A percentile compares a stretch with the other conserved stretches of the same genome.
Evolutionary conservation across 352 stramenopile genomes (phyloP).

Genomic region (Globisporangium sylvaticum): DNA sequence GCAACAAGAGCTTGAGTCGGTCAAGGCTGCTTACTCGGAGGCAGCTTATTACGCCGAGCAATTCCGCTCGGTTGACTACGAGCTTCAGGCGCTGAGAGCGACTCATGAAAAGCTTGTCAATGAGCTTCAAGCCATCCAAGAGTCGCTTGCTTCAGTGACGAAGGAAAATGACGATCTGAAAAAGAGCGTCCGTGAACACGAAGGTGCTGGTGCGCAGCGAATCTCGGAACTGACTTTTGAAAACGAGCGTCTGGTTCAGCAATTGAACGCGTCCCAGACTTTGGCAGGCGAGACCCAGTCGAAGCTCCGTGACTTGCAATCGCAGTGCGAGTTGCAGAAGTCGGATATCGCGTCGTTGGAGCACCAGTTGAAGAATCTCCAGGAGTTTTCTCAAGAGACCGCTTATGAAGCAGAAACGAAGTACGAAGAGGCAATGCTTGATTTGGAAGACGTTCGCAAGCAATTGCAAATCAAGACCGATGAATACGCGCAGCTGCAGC

Average conservation of each 20-base stretch:
- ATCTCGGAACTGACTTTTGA: slow-evolving; percentile 6
- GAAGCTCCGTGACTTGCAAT: slow-evolving; percentile 9
- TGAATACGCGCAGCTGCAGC: slow-evolving; percentile 23
- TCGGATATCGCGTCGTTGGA: slow-evolving; percentile 29
- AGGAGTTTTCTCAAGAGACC: slow-evolving; percentile 49
- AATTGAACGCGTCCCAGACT: slow-evolving; percentile 4
- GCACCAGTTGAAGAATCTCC: slow-evolving; percentile 61
- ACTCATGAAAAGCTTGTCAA: slow-evolving; percentile 13
- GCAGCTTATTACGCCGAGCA: slow-evolving; percentile 38
- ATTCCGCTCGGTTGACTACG: slow-evolving; percentile 15
- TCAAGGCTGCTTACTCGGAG: slow-evolving; percentile 28
- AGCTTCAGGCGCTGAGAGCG: slow-evolving; percentile 20
- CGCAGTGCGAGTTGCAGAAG: slow-evolving; percentile 22
- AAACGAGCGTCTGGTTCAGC: slow-evolving; percentile 8
- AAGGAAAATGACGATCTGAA: slow-evolving; percentile 8
- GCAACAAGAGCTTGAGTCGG: slow-evolving; percentile 33
- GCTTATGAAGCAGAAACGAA: slow-evolving; percentile 55
- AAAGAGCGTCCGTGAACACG: not conserved
- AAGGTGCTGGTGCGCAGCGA: slow-evolving; percentile 3
- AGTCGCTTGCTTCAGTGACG: not conserved
- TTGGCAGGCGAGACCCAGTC: slow-evolving; percentile 3
- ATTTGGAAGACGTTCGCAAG: slow-evolving; percentile 28
- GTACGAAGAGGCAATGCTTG: slow-evolving; percentile 48
- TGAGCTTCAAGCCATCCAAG: slow-evolving; percentile 6
- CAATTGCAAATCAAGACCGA: slow-evolving; percentile 28